Evolutionary conservation across 768 basidiomycete species (phyloP).

Genomic region (Termitomyces sp.): DNA sequence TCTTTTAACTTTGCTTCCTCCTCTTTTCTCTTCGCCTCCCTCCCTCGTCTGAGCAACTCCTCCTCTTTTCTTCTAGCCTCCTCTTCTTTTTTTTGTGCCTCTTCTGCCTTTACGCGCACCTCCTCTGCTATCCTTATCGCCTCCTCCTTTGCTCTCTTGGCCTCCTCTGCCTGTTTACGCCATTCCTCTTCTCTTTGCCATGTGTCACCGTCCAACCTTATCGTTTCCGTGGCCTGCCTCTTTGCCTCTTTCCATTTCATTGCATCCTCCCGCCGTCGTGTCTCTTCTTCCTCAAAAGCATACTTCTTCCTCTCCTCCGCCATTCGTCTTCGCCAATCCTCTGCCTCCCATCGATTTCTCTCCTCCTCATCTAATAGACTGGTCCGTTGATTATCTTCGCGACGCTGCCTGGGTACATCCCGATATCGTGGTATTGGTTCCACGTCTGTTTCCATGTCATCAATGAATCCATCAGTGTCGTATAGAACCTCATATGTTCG

Average conservation of each 20-base stretch:
- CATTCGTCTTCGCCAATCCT: constrained; percentile 1
- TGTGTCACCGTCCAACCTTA: constrained; percentile 9
- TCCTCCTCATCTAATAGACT: constrained; percentile 2
- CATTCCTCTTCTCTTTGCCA: constrained; percentile 16
- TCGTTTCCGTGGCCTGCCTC: constrained; percentile 8
- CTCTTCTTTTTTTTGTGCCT: constrained; percentile 13
- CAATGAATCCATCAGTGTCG: constrained; percentile 16
- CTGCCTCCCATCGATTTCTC: constrained; percentile 5
- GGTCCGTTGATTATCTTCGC: background rate
- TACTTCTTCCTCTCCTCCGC: constrained; percentile 4
- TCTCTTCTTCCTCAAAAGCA: constrained; percentile 8
- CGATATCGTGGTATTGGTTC: constrained; percentile 2
- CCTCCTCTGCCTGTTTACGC: constrained; percentile 16
- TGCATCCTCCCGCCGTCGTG: constrained; percentile 1
- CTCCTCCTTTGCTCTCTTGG: constrained; percentile 17
- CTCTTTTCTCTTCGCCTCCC: constrained; percentile 16
- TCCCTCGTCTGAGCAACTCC: constrained; percentile 20
- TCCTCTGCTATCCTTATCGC: constrained; percentile 8
- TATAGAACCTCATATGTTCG: constrained; percentile 9
- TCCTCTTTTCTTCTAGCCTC: constrained; percentile 20
- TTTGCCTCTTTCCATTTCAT: constrained; percentile 8
- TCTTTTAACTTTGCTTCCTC: constrained; percentile 20
- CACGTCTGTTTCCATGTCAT: constrained; percentile 9
- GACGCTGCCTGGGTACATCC: background rate
- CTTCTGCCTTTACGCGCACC: constrained; percentile 12